A percentile compares a stretch with the other conserved stretches of the same genome.
Evolutionary conservation across 345 rosid species (phyloP).

Genomic region (Hibiscus syriacus): DNA sequence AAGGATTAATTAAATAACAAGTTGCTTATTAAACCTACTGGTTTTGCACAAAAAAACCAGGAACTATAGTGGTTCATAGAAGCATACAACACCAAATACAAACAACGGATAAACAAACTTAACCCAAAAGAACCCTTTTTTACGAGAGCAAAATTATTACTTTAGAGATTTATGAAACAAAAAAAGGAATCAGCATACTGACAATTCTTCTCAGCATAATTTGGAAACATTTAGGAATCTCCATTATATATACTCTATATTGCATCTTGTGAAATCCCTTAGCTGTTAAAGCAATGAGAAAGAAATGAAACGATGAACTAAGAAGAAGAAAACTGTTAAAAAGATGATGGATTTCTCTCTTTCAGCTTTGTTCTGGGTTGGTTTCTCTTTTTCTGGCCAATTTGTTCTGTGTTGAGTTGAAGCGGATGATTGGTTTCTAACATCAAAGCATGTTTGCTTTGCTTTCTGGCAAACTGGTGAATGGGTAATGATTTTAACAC

Average conservation of each 20-base stretch:
- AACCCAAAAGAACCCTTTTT: neutral
- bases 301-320: neutral
- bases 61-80: neutral
- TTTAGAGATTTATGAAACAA: neutral
- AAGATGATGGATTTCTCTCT: neutral
- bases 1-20: conserved; percentile 10
- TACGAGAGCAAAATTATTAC: neutral
- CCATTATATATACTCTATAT: neutral
- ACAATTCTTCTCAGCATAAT: neutral
- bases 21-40: conserved; percentile 7
- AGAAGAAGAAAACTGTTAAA: neutral
- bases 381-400: neutral
- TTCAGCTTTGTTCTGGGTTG: neutral
- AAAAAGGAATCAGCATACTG: neutral
- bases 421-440: neutral
- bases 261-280: neutral
- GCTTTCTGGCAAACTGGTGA: conserved; percentile 10
- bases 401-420: neutral
- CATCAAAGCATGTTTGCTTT: conserved; percentile 4
- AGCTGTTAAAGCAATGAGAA: neutral
- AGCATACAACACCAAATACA: conserved; percentile 2
- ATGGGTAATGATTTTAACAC: neutral
- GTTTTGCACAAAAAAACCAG: conserved; percentile 5
- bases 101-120: neutral
- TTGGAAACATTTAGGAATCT: neutral